Conservation (phyloP, 495 filamentous ascomycete genomes). For the Trichocladium uniseriatum region DNA sequence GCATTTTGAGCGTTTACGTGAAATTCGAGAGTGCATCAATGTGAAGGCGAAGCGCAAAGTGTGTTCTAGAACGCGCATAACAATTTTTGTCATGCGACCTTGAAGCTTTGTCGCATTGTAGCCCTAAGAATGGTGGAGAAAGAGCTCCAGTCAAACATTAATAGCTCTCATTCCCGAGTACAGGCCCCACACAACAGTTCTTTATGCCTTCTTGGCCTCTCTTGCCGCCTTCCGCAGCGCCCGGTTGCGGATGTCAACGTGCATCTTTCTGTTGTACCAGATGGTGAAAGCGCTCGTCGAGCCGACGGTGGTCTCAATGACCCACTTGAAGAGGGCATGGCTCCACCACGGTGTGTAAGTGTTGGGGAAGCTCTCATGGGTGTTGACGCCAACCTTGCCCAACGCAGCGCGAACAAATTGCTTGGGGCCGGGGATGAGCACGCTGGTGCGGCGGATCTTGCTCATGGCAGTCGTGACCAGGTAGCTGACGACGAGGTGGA, state of each 20-base stretch:
- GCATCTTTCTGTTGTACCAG: conserved; percentile 65
- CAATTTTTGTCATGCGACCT: too few relatives aligned
- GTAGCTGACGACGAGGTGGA: conserved; percentile 81
- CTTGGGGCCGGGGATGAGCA: conserved; percentile 70
- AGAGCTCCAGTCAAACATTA: too few relatives aligned
- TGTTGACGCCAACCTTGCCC: conserved; percentile 68
- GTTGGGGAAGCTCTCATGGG: conserved; percentile 64
- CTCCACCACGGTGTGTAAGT: conserved; percentile 90
- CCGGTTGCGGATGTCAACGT: conserved; percentile 75
- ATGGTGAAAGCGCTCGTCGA: conserved; percentile 53
- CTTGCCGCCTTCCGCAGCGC: conserved; percentile 84
- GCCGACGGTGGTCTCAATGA: conserved; percentile 60
- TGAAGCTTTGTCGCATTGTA: too few relatives aligned
- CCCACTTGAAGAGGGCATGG: conserved; percentile 84
- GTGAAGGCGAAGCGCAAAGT: too few relatives aligned
- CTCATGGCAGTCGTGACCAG: conserved; percentile 93
- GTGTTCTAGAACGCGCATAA: too few relatives aligned
- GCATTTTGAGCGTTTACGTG: too few relatives aligned
- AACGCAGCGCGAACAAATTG: conserved; percentile 72
- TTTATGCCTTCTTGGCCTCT: conserved; percentile 56
- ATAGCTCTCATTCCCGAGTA: too few relatives aligned
- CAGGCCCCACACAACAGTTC: background rate
- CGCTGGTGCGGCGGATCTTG: conserved; percentile 73
- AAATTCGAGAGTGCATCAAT: too few relatives aligned
- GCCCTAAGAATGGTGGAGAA: too few relatives aligned